Conservation (phyloP, 2,329 filamentous ascomycete species). For the Clarireedia hainanense region DNA sequence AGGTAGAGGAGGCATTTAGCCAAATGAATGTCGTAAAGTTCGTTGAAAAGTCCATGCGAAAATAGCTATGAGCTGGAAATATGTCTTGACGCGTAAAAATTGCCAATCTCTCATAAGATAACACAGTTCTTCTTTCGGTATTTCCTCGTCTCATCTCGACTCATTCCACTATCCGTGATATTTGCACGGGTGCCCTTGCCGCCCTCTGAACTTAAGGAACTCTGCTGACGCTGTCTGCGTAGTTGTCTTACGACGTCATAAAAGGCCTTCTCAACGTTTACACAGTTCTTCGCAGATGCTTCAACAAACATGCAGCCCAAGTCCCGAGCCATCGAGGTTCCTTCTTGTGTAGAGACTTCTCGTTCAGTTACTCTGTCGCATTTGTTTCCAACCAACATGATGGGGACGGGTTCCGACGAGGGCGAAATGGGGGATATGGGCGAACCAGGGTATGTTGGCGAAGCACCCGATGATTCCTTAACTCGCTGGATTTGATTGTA, state of each 20-base stretch:
- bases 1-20: slow-evolving; percentile 10
- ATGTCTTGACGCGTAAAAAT: slow-evolving; percentile 4
- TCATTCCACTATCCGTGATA: slow-evolving; percentile 17
- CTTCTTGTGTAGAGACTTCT: slow-evolving; percentile 94
- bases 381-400: slow-evolving; percentile 99
- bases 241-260: slow-evolving; percentile 94
- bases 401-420: slow-evolving; percentile 60
- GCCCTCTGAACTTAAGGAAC: slow-evolving; percentile 13
- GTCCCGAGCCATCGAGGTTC: slow-evolving; percentile 82
- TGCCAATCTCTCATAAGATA: slow-evolving; percentile 27
- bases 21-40: slow-evolving; percentile 19
- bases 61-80: slow-evolving; percentile 9
- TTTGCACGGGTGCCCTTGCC: slow-evolving; percentile 20
- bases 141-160: slow-evolving; percentile 22
- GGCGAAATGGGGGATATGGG: slow-evolving; percentile 50
- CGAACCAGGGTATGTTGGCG: slow-evolving; percentile 69
- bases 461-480: slow-evolving; percentile 79
- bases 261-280: slow-evolving; percentile 97
- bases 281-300: slow-evolving; percentile 93
- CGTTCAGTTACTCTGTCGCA: slow-evolving; percentile 93
- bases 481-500: slow-evolving; percentile 96
- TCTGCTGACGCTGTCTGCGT: slow-evolving; percentile 64
- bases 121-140: slow-evolving; percentile 27
- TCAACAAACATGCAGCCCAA: slow-evolving; percentile 95
- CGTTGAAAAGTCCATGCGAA: slow-evolving; percentile 15